Conservation (phyloP, 495 filamentous ascomycete genomes). For the Astrothelium macrocarpum region DNA sequence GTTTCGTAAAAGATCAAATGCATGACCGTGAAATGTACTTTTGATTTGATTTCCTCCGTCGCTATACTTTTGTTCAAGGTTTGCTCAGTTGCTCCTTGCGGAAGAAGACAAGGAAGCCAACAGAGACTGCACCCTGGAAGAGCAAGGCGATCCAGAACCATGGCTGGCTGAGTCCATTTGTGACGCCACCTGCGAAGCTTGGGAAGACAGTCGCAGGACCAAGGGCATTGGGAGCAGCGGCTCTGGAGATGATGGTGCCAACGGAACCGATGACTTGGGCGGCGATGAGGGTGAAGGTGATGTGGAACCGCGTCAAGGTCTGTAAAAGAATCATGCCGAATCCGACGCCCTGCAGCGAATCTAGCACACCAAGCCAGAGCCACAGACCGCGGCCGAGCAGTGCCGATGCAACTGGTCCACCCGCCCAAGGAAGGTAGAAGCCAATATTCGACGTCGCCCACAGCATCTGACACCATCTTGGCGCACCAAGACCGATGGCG, state of each 20-base stretch:
- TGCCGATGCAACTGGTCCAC: slow-evolving; percentile 39
- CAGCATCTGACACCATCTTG: slow-evolving; percentile 57
- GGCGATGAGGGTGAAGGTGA: slow-evolving; percentile 44
- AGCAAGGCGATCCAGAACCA: slow-evolving; percentile 60
- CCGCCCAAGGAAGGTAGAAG: slow-evolving; percentile 51
- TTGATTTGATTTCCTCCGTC: background rate
- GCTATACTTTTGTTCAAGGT: slow-evolving; percentile 31
- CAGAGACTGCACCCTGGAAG: slow-evolving; percentile 53
- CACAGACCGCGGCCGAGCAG: slow-evolving; percentile 47
- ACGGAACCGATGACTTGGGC: slow-evolving; percentile 48
- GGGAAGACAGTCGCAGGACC: slow-evolving; percentile 59
- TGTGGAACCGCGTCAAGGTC: slow-evolving; percentile 52
- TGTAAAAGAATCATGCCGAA: slow-evolving; percentile 56
- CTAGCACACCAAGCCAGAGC: slow-evolving; percentile 57
- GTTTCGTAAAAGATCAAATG: background rate
- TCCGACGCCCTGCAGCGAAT: slow-evolving; percentile 52
- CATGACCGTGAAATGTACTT: background rate
- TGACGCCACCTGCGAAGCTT: slow-evolving; percentile 39
- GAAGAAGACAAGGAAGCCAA: slow-evolving; percentile 61
- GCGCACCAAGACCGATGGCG: slow-evolving; percentile 53
- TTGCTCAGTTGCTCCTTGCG: slow-evolving; percentile 63
- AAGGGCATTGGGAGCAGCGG: slow-evolving; percentile 47
- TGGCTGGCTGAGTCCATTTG: slow-evolving; percentile 42
- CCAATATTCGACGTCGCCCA: slow-evolving; percentile 52
- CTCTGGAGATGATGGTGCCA: slow-evolving; percentile 49